Evolutionary conservation across 2,329 filamentous ascomycete species (phyloP).

Genomic region (Massarina eburnea): DNA sequence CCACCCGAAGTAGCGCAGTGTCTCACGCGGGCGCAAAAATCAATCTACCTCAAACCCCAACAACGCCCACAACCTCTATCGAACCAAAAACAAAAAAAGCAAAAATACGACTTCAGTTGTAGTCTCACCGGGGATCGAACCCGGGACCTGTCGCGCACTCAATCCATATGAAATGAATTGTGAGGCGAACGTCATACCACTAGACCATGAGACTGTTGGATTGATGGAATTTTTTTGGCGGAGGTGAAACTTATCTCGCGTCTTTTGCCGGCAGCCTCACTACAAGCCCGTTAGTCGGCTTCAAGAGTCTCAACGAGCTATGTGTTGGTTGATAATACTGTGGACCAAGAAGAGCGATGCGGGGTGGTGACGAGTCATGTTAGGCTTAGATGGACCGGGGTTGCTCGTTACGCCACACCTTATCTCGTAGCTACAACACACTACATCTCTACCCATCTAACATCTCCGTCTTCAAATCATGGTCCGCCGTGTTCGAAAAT

Average conservation of each 20-base stretch:
- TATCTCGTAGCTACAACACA: too few species aligned
- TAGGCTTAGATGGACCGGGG: neutral
- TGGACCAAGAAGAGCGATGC: neutral
- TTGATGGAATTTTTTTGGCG: neutral
- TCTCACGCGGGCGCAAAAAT: too few species aligned
- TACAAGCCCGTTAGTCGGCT: neutral
- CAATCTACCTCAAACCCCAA: too few species aligned
- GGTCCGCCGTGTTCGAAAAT: too few species aligned
- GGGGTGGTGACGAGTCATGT: neutral
- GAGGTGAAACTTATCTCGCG: neutral
- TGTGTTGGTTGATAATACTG: neutral
- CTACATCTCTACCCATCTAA: too few species aligned
- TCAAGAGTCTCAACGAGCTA: too few species aligned
- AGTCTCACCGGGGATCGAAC: conserved; percentile 4
- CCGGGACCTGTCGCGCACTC: conserved; percentile 3
- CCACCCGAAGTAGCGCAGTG: too few species aligned
- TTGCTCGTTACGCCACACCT: too few species aligned
- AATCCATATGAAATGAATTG: neutral
- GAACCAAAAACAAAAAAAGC: too few species aligned
- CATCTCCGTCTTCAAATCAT: too few species aligned
- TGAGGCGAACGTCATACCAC: conserved; percentile 4
- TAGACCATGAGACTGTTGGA: neutral
- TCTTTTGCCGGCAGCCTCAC: neutral
- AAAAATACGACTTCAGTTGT: neutral
- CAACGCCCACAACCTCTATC: too few species aligned